Conservation (phyloP, 345 rosid species). For the Abelmoschus esculentus region DNA sequence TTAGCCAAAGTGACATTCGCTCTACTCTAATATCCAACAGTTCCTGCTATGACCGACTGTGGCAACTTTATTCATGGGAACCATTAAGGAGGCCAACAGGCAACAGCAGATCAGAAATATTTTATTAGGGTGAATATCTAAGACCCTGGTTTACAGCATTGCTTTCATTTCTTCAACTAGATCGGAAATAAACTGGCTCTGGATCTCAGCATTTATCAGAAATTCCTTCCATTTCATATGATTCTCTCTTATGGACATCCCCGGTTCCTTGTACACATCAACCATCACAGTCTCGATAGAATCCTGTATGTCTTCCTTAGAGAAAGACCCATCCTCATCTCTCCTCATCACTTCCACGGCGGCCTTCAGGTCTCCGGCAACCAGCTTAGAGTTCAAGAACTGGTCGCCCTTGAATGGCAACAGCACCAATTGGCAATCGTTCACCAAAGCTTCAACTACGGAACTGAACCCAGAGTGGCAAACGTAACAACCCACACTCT, state of each 20-base stretch:
- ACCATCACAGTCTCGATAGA: slow-evolving; percentile 26
- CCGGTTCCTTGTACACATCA: slow-evolving; percentile 24
- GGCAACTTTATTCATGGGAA: no score
- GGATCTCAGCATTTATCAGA: slow-evolving; percentile 19
- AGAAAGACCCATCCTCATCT: slow-evolving; percentile 27
- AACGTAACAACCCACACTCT: slow-evolving; percentile 22
- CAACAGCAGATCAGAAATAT: no score
- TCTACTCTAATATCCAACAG: no score
- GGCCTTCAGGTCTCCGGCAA: slow-evolving; percentile 21
- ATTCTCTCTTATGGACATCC: slow-evolving; percentile 21
- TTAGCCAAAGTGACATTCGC: no score
- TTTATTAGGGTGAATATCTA: no score
- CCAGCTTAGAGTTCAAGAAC: slow-evolving; percentile 23
- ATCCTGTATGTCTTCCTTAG: slow-evolving; percentile 16
- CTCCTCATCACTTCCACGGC: slow-evolving; percentile 27
- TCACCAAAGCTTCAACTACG: slow-evolving; percentile 23
- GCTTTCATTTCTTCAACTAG: slow-evolving; percentile 20
- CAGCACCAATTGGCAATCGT: slow-evolving; percentile 28
- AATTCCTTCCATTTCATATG: slow-evolving; percentile 26
- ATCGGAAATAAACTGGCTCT: slow-evolving; percentile 14
- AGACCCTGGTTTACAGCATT: not conserved
- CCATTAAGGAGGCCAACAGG: no score
- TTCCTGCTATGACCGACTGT: no score
- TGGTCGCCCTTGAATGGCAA: slow-evolving; percentile 34
- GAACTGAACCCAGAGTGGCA: slow-evolving; percentile 32